Conservation (phyloP, 169 alveolate genomes). For the Perkinsus olseni region DNA sequence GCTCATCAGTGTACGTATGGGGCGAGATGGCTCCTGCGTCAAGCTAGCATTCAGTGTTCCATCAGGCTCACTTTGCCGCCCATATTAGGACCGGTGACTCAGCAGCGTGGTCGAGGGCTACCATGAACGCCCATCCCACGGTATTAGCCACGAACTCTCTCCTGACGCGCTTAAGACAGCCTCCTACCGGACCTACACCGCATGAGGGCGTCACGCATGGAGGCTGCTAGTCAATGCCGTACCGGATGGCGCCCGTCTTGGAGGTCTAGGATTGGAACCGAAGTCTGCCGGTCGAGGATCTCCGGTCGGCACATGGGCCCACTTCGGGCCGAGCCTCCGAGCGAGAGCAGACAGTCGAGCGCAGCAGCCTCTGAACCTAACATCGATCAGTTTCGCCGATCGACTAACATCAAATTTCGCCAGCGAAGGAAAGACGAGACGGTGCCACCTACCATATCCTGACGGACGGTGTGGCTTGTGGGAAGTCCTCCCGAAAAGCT, state of each 20-base stretch:
- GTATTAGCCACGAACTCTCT: neutral
- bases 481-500: conserved; percentile 60
- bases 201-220: conserved; percentile 11
- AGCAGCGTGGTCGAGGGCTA: conserved; percentile 47
- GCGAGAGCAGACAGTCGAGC: neutral
- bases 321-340: neutral
- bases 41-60: too few relatives aligned
- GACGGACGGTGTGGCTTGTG: conserved; percentile 27
- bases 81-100: conserved; percentile 99
- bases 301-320: conserved; percentile 16
- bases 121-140: neutral
- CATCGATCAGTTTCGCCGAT: neutral
- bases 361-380: neutral
- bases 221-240: neutral
- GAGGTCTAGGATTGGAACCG: conserved; percentile 4
- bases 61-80: conserved; percentile 99
- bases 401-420: too few relatives aligned
- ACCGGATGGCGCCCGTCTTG: conserved; percentile 6
- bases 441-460: neutral
- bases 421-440: too few relatives aligned
- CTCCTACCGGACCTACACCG: neutral
- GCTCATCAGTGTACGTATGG: too few relatives aligned
- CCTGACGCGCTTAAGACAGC: neutral
- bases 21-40: too few relatives aligned
- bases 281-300: conserved; percentile 5